These are phyloP conservation scores for Verticillium longisporum DNA, from an alignment of 2,329 filamentous ascomycete genomes.

Conservation along the genomic window DNA sequence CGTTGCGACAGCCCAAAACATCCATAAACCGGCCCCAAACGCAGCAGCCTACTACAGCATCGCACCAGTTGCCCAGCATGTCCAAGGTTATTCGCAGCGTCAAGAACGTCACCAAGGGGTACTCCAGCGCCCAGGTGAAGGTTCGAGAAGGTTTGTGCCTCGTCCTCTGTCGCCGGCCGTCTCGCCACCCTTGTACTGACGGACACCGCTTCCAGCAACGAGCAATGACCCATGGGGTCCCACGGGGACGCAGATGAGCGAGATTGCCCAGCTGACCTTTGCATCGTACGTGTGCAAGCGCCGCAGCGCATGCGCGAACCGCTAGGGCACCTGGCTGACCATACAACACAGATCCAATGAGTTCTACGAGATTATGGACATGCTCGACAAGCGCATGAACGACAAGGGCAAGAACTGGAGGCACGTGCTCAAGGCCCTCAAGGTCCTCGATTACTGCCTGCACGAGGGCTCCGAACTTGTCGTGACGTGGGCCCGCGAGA, in stretches of 20 bases:
- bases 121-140: constrained; percentile 94
- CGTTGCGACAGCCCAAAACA: not conserved
- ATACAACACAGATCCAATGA: constrained; percentile 66
- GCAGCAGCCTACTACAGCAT: not conserved
- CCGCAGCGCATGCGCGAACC: not conserved
- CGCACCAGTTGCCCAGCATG: constrained; percentile 52
- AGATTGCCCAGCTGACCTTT: constrained; percentile 96
- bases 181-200: constrained; percentile 13
- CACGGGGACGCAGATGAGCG: constrained; percentile 95
- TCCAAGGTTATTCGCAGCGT: constrained; percentile 96
- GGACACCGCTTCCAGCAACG: constrained; percentile 59
- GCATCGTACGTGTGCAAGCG: constrained; percentile 65
- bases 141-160: constrained; percentile 79
- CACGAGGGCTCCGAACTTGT: constrained; percentile 96
- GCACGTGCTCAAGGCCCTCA: constrained; percentile 93
- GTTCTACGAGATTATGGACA: constrained; percentile 99
- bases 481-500: constrained; percentile 96
- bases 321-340: not conserved
- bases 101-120: constrained; percentile 99
- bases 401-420: constrained; percentile 99
- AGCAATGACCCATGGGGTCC: constrained; percentile 99
- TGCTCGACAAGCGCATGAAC: constrained; percentile 96
- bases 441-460: constrained; percentile 95
- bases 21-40: not conserved
- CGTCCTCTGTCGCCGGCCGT: too few species aligned